Percentiles rank a stretch among this genome's conserved stretches.
These are phyloP conservation scores for Globisporangium emineosum DNA, from an alignment of 352 stramenopile genomes.

Conservation along the genomic window DNA sequence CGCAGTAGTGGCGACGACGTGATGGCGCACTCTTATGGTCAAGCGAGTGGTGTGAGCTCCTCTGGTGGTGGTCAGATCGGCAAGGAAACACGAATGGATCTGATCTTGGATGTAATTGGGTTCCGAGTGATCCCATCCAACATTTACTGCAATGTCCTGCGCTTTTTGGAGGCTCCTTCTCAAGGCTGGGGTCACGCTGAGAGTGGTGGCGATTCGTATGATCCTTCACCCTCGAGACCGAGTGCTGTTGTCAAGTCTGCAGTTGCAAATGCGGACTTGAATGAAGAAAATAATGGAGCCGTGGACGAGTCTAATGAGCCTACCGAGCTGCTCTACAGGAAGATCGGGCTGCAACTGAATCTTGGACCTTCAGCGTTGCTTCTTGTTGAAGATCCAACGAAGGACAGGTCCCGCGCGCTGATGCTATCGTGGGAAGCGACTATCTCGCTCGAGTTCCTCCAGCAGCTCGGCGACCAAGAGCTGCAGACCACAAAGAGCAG, in stretches of 20 bases:
- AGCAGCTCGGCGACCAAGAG: conserved; percentile 27
- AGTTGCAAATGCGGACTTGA: background rate
- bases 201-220: background rate
- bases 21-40: conserved; percentile 8
- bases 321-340: conserved; percentile 33
- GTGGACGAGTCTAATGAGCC: conserved; percentile 11
- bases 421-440: conserved; percentile 81
- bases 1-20: conserved; percentile 12
- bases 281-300: background rate
- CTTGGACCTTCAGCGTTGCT: conserved; percentile 64
- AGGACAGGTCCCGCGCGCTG: conserved; percentile 64
- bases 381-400: conserved; percentile 72
- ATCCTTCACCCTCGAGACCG: background rate
- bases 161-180: conserved; percentile 52
- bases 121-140: conserved; percentile 83
- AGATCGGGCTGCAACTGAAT: conserved; percentile 52
- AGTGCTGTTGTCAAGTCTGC: background rate
- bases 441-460: conserved; percentile 60
- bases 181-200: conserved; percentile 20
- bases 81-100: conserved; percentile 50
- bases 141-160: conserved; percentile 74
- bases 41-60: conserved; percentile 6
- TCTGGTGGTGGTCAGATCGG: conserved; percentile 8
- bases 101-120: conserved; percentile 66
- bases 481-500: conserved; percentile 2